These are phyloP conservation scores for Vinca minor DNA, from an alignment of 257 asterid genomes.

Conservation along the genomic window DNA sequence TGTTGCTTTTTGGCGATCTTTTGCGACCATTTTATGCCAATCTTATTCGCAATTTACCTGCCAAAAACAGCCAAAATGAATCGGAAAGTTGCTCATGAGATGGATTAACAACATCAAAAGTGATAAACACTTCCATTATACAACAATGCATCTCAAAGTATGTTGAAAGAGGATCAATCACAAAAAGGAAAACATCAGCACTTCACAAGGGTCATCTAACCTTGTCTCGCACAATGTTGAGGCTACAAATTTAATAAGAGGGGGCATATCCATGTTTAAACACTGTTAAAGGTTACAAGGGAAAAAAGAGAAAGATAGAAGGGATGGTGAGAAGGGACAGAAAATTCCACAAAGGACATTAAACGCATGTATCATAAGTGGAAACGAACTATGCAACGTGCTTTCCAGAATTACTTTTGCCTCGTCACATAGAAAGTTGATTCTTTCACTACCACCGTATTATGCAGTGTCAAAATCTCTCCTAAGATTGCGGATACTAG, in stretches of 20 bases:
- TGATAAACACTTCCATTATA: too few relatives aligned
- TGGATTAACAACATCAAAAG: neutral
- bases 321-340: too few relatives aligned
- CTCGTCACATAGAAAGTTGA: neutral
- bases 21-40: slow-evolving; percentile 61
- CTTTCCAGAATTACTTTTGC: neutral
- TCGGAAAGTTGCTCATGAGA: slow-evolving; percentile 1
- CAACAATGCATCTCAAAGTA: neutral
- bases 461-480: neutral
- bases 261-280: neutral
- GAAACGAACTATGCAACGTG: neutral
- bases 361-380: neutral
- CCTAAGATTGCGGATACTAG: neutral
- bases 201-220: neutral
- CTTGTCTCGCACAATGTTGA: too few relatives aligned
- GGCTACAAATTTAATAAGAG: neutral
- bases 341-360: neutral
- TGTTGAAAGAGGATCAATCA: neutral
- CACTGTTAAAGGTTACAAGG: neutral
- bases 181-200: neutral
- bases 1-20: slow-evolving; percentile 46
- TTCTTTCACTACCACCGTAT: neutral
- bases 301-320: neutral
- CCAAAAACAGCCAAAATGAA: slow-evolving; percentile 16
- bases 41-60: slow-evolving; percentile 26